Evolutionary conservation across 176 grass and related monocot genomes (phyloP), one percentile per base, ranked within the genome.

Genomic region (Panicum miliaceum): DNA sequence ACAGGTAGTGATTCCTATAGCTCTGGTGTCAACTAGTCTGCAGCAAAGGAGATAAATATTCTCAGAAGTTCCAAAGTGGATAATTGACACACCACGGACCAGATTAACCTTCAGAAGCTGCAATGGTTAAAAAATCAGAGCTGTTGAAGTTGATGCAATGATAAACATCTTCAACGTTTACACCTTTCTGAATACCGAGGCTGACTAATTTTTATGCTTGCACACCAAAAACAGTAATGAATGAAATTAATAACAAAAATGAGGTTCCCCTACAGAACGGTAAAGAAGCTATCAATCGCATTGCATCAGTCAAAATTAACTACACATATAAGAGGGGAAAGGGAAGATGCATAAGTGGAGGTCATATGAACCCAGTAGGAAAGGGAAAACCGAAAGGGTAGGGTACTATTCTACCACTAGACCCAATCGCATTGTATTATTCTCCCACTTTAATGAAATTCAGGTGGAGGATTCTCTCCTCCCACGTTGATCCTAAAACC

Each of bases 81-180:
- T 81, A 81, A 40, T 53, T 81, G 19, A 69, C 35, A 54, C 22
- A 14, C 62, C 29, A 29, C 1, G 0, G 46, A 15, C 54, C 64
- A 62, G 56, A 11, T 32, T 40, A 51, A 45, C 84, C 48, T 73
- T 80, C 46, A 66, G 81, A 81, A 77, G 2, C 29, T 41, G 29
- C 68, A 56, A 68, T n/a, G 69, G 43, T 80, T 13, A 88, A 67
- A 73, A 12, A 65, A 78, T 79, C 54, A 57, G 57, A 85, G 26
- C 54, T 82, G 13, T 47, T 71, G 23, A 84, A 80, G 16, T 77
- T 79, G 40, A 93, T 70, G 41, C 2, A 22, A 29, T 0, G 37
- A 7, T 66, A 71, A 71, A 43, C 8, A 10, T 38, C 66, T 46
- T 32, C 37, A n/a, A 67, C 16, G 7, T 12, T 67, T 76, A 8